Percentiles rank a stretch among this genome's conserved stretches.
These are phyloP conservation scores for Cryptococcus sp. DNA, from an alignment of 1,284 basidiomycete genomes.

Conservation along the genomic window DNA sequence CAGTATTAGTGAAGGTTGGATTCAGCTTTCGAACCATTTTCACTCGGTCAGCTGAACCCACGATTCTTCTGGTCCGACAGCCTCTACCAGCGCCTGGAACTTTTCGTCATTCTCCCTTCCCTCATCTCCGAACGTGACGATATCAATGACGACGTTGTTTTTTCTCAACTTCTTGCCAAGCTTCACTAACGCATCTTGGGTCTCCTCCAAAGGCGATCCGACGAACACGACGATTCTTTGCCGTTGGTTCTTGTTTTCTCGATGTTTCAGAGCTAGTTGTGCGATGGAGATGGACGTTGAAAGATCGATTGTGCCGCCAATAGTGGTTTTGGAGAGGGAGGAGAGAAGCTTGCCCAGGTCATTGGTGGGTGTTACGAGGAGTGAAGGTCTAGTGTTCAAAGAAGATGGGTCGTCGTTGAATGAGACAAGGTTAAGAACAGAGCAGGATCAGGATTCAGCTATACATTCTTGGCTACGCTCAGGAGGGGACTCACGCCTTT, in stretches of 20 bases:
- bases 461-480: no score
- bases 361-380: slow-evolving; percentile 92
- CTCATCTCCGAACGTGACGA: slow-evolving; percentile 69
- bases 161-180: slow-evolving; percentile 98
- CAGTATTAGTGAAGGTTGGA: not conserved
- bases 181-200: slow-evolving; percentile 75
- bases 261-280: slow-evolving; percentile 93
- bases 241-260: slow-evolving; percentile 96
- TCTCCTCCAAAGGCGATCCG: slow-evolving; percentile 74
- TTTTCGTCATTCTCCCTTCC: slow-evolving; percentile 52
- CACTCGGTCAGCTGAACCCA: slow-evolving; percentile 23
- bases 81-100: slow-evolving; percentile 51
- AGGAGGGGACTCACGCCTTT: slow-evolving; percentile 66
- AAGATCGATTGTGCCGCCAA: slow-evolving; percentile 80
- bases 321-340: slow-evolving; percentile 71
- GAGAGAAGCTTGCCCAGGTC: slow-evolving; percentile 89
- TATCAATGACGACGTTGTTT: slow-evolving; percentile 96
- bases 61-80: slow-evolving; percentile 49
- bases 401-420: not conserved
- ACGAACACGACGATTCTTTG: slow-evolving; percentile 94
- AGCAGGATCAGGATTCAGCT: no score
- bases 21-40: not conserved
- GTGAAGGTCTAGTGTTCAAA: slow-evolving; percentile 69
- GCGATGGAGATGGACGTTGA: slow-evolving; percentile 89
- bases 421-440: no score